Base-by-base conservation (phyloP, 2,329 filamentous ascomycete species). In the Penicillium sp. region DNA sequence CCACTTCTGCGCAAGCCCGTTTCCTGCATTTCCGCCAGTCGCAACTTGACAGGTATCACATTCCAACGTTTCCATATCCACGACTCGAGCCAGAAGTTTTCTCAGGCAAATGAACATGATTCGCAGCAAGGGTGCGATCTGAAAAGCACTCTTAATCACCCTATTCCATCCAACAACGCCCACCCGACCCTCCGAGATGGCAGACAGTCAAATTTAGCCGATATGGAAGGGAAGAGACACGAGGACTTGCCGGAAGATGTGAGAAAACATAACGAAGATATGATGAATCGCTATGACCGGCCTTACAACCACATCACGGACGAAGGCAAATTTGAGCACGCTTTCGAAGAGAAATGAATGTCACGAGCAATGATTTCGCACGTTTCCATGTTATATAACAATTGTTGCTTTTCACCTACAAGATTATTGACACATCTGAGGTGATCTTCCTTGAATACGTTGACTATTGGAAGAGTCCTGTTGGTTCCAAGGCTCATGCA, bases 161-260 rank as follows among this genome's bases (percentile, higher is more conserved):
- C 49, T 7, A 62, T 56, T 31, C 63, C 70, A 4, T 72, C 69
- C 40, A 72, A 73, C 53, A 66, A 71, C 2, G 69, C 71, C 16
- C 61, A 60, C 5, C 69, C 71, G 16, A 72, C 70, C 3, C 60
- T 74, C 13, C 60, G 50, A n/a, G 64, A 68, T 44, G 68, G 66
- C 14, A 61, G 56, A 13, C 63, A 70, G 32, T 69, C 70, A 4
- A 63, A 64, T 7, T 63, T 71, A 34, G 49, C 70, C 10, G 68
- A 73, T 31, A 47, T 55, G 3, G 48, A 67, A 6, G 71, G 71
- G 1, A 63, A 67, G 2, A 34, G 47, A 7, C 52, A 59, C 2
- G 49, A 58, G 0, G 60, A 71, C 60, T 51, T 71, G 2, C 68
- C 71, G 1, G 59, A 68, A 8, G 71, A 73, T 52, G 71, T 73